These are phyloP conservation scores for Aspergillus sergii DNA, from an alignment of 2,329 filamentous ascomycete genomes.

Conservation along the genomic window DNA sequence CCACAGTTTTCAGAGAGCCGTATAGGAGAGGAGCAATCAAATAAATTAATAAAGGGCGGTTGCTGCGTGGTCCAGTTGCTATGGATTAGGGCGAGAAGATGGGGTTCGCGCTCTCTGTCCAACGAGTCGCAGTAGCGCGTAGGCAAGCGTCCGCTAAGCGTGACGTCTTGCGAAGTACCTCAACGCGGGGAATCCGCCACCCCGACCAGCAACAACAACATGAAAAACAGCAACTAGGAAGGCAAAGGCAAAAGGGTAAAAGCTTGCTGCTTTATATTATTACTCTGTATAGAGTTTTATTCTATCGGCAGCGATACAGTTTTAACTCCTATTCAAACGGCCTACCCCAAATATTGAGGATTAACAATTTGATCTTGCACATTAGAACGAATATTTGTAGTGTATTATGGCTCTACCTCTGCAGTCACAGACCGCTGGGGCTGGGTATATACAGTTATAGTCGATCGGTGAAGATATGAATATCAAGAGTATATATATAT, in stretches of 20 bases:
- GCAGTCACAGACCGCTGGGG: no score
- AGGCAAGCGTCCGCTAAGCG: slow-evolving; percentile 12
- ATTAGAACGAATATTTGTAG: neutral
- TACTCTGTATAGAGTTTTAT: neutral
- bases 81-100: neutral
- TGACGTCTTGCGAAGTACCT: slow-evolving; percentile 20
- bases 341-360: neutral
- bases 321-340: neutral
- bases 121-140: slow-evolving; percentile 2
- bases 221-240: no score
- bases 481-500: no score
- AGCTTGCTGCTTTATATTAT: neutral
- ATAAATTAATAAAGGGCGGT: neutral
- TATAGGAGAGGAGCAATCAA: neutral
- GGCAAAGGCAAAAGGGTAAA: neutral
- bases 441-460: no score
- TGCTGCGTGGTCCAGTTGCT: neutral
- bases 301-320: neutral
- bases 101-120: neutral
- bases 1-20: neutral
- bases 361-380: neutral
- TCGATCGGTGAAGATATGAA: no score
- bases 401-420: neutral
- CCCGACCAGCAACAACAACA: slow-evolving; percentile 10
- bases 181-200: slow-evolving; percentile 1